Evolutionary conservation across 1,284 basidiomycete species (phyloP), one percentile per base, ranked within the genome.

Genomic region (Tetrapyrgos nigripes): DNA sequence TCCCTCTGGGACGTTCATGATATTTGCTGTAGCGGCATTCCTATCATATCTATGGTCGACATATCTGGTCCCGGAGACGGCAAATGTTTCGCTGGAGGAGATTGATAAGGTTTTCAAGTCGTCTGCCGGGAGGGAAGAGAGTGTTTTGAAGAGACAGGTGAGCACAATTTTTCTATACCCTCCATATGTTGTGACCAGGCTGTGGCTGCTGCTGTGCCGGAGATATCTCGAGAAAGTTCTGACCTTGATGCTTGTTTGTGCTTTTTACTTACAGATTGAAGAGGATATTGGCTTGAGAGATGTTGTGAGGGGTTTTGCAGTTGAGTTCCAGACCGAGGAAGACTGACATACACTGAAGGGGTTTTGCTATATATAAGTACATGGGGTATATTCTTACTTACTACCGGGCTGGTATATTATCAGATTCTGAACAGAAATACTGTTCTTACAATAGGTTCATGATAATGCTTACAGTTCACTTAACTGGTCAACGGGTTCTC

Each of bases 11-110:
- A 91, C 92, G 17, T 94, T 92, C 67, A 74, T 84, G 53, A 76
- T 84, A 27, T 92, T 94, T 69, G 78, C 86, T 1, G 66, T 76
- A 14, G 86, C 91, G 3, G 92, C 89, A 66, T 80, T 86, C 59
- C 59, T 79, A 2, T 87, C 84, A 0, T 87, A 88, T 63, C 65
- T 89, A 48, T 92, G 91, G 90, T 79, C 87, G 29, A 88, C 82
- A 1, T 80, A 85, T 62, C 55, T 76, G 59, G 86, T 93, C 0
- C 92, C 91, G 1, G 91, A 93, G 74, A 93, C 92, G 17, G 88
- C 89, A 37, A 86, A 87, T 55, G 76, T 91, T 14, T 85, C 90
- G 10, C 74, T 93, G 1, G 91, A 93, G 64, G 90, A 92, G 70
- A 86, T 93, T 53, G 92, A 94, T 66, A 77, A 73, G 8, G 74